Percentiles rank a stretch among this genome's conserved stretches.
Evolutionary conservation across 345 rosid species (phyloP).

Genomic region (Combretum micranthum): DNA sequence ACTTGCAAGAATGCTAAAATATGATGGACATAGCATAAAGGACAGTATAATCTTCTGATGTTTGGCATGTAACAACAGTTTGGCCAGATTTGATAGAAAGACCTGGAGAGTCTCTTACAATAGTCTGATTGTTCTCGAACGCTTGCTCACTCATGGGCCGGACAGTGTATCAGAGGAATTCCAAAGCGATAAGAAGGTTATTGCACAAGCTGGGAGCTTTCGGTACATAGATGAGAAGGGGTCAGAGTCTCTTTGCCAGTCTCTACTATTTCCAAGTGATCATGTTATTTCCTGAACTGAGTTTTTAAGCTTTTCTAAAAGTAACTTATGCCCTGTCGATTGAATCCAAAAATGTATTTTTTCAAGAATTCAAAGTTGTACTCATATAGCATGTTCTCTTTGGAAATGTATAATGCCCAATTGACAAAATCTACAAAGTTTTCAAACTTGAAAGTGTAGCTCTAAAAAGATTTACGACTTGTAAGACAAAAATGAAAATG

Average conservation of each 20-base stretch:
- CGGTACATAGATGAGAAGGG: slow-evolving; percentile 80
- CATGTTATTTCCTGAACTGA: too few species aligned
- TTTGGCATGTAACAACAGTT: slow-evolving; percentile 24
- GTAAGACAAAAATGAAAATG: background rate
- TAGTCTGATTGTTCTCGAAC: slow-evolving; percentile 68
- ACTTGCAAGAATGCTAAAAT: too few species aligned
- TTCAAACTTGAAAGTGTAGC: too few species aligned
- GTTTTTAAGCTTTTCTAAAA: too few species aligned
- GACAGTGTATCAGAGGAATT: slow-evolving; percentile 82
- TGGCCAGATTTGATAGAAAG: slow-evolving; percentile 59
- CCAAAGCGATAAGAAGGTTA: slow-evolving; percentile 45
- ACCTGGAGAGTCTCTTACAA: slow-evolving; percentile 77
- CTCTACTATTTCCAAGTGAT: too few species aligned
- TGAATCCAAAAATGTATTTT: background rate
- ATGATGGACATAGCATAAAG: too few species aligned
- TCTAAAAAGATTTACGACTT: too few species aligned
- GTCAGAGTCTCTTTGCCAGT: slow-evolving; percentile 20
- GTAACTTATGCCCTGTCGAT: background rate
- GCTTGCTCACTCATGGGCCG: slow-evolving; percentile 87
- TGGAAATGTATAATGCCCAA: background rate
- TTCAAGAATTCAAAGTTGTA: background rate
- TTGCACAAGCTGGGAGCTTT: slow-evolving; percentile 46
- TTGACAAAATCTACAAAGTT: too few species aligned
- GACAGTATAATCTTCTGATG: too few species aligned
- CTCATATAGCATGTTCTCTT: background rate